Evolutionary conservation across 208 protist genomes (phyloP).

Genomic region (Tritrichomonas musculus): DNA sequence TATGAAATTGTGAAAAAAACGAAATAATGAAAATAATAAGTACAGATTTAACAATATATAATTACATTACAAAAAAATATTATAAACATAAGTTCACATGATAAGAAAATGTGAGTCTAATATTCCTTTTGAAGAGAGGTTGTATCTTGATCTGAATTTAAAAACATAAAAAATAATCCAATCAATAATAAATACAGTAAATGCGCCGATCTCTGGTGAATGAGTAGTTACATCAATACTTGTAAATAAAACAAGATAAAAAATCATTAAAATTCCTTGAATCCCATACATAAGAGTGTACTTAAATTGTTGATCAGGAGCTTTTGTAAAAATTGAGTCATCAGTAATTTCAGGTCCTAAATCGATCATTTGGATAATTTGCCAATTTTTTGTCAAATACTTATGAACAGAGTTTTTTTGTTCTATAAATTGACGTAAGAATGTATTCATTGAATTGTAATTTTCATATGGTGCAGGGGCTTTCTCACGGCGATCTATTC

Average conservation of each 20-base stretch:
- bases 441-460: neutral
- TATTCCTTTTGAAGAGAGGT: no score
- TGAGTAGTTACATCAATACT: neutral
- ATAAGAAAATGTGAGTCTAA: no score
- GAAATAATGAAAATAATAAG: no score
- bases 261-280: neutral
- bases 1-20: no score
- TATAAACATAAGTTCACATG: no score
- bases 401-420: neutral
- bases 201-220: neutral
- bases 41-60: no score
- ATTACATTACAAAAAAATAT: no score
- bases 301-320: neutral
- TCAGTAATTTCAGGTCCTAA: neutral
- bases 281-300: neutral
- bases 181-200: neutral
- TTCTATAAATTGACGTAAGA: neutral
- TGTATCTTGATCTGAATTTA: no score
- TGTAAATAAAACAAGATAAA: neutral
- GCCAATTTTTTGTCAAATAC: neutral
- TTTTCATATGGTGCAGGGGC: neutral
- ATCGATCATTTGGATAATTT: neutral
- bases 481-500: neutral
- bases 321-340: neutral
- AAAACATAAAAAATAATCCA: no score